Percentiles rank a stretch among this genome's conserved stretches.
These are phyloP conservation scores for Cytospora chrysosperma DNA, from an alignment of 2,329 filamentous ascomycete species.

Conservation along the genomic window DNA sequence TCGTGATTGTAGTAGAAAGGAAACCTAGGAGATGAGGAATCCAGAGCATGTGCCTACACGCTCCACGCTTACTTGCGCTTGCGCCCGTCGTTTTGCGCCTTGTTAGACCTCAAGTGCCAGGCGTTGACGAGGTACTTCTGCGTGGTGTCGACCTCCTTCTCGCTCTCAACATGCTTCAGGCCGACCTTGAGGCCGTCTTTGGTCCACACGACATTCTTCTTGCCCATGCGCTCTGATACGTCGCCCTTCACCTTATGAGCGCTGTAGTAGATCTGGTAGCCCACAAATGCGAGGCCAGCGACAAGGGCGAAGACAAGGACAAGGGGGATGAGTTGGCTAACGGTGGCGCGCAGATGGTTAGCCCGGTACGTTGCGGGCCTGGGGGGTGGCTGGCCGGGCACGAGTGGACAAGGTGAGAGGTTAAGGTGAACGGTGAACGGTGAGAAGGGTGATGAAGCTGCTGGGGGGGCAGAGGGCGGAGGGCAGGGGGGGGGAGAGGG, in stretches of 20 bases:
- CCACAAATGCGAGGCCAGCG: conserved; percentile 59
- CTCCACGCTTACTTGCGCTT: conserved; percentile 29
- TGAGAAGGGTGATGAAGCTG: not conserved
- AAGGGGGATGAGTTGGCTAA: conserved; percentile 64
- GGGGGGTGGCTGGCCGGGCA: not conserved
- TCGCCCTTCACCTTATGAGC: conserved; percentile 63
- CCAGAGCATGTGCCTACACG: not conserved
- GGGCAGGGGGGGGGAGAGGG: too few species aligned
- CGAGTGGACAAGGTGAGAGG: too few species aligned
- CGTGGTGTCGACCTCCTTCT: conserved; percentile 72
- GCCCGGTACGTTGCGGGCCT: not conserved
- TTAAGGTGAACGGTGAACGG: too few species aligned
- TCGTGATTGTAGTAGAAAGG: not conserved
- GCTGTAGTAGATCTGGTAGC: conserved; percentile 71
- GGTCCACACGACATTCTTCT: conserved; percentile 72
- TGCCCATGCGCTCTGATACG: conserved; percentile 68
- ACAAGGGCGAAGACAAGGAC: conserved; percentile 61
- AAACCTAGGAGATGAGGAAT: not conserved
- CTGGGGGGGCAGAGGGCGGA: too few species aligned
- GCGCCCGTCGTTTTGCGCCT: conserved; percentile 29
- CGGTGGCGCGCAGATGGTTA: not conserved
- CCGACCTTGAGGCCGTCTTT: conserved; percentile 73
- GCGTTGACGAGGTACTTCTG: conserved; percentile 68
- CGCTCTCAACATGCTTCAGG: conserved; percentile 65
- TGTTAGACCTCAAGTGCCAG: conserved; percentile 55